Evolutionary conservation across 1,139 yeast species (phyloP).

Genomic region (Nakaseomyces uthaithaninus): DNA sequence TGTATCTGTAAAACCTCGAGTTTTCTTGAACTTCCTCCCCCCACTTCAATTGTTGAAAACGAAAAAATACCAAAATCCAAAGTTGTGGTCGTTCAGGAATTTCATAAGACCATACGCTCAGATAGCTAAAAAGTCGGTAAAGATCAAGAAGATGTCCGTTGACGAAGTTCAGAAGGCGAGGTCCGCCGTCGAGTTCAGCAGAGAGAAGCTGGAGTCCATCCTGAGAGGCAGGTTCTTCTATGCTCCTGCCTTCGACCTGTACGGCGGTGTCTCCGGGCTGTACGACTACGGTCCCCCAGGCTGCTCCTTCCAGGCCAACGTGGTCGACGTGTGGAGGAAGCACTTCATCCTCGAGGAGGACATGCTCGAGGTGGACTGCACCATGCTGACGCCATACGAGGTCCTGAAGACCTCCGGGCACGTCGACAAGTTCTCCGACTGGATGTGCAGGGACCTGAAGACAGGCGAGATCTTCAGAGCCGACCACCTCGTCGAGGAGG

Average conservation of each 20-base stretch:
- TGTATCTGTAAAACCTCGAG: no score
- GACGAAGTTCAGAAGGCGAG: conserved; percentile 36
- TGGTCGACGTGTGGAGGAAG: conserved; percentile 93
- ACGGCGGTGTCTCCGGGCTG: conserved; percentile 97
- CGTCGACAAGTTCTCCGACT: conserved; percentile 96
- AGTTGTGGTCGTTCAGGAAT: conserved; percentile 24
- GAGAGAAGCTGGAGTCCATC: conserved; percentile 84
- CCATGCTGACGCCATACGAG: conserved; percentile 96
- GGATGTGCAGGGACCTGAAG: conserved; percentile 96
- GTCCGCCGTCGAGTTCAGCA: conserved; percentile 46
- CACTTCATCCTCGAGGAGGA: conserved; percentile 97
- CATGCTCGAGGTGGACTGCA: conserved; percentile 97
- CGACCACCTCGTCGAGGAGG: conserved; percentile 97
- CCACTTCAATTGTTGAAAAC: no score
- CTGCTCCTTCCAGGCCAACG: conserved; percentile 93
- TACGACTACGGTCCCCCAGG: conserved; percentile 99
- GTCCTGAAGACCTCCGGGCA: conserved; percentile 98
- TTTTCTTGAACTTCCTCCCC: no score
- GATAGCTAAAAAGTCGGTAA: conserved; percentile 25
- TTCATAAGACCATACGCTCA: conserved; percentile 26
- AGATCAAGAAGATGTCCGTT: conserved; percentile 27
- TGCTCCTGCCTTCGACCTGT: conserved; percentile 95
- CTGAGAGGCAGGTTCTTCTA: conserved; percentile 92
- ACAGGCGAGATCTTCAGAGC: conserved; percentile 99
- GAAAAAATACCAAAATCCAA: conserved; percentile 10